These are phyloP conservation scores for Candida golubevii DNA, from an alignment of 805 yeast genomes.

Conservation along the genomic window DNA sequence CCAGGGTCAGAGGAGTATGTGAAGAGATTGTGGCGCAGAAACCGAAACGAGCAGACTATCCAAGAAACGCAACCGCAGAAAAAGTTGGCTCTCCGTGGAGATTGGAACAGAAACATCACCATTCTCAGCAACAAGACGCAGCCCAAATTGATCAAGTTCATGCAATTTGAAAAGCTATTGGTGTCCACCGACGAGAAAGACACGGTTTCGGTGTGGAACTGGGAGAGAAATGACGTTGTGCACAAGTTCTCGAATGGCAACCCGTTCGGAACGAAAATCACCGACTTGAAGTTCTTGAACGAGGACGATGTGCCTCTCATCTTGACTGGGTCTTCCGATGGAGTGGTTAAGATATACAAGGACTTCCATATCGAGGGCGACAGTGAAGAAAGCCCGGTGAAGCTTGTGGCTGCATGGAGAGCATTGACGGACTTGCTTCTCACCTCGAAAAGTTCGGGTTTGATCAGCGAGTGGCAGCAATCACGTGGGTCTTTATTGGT, in stretches of 20 bases:
- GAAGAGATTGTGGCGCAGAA: slow-evolving; percentile 81
- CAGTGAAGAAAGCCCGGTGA: slow-evolving; percentile 36
- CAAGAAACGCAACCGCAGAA: slow-evolving; percentile 90
- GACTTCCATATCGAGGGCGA: slow-evolving; percentile 48
- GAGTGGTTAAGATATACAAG: slow-evolving; percentile 83
- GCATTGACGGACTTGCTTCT: slow-evolving; percentile 81
- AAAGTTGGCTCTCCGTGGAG: slow-evolving; percentile 73
- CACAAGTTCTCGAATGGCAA: slow-evolving; percentile 77
- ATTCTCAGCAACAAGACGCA: slow-evolving; percentile 70
- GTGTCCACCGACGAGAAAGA: slow-evolving; percentile 82
- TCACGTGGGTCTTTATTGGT: slow-evolving; percentile 85
- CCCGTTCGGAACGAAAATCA: slow-evolving; percentile 82
- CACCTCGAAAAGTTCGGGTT: slow-evolving; percentile 77
- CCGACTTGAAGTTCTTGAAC: slow-evolving; percentile 80
- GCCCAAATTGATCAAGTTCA: slow-evolving; percentile 72
- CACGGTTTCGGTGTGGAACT: slow-evolving; percentile 81
- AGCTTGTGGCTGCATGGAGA: slow-evolving; percentile 84
- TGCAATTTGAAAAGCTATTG: slow-evolving; percentile 86
- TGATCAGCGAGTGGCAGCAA: slow-evolving; percentile 95
- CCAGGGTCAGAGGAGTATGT: slow-evolving; percentile 87
- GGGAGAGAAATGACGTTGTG: slow-evolving; percentile 58
- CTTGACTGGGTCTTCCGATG: slow-evolving; percentile 89
- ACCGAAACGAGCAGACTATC: slow-evolving; percentile 81
- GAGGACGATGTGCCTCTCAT: slow-evolving; percentile 89
- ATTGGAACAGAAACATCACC: slow-evolving; percentile 68